Base-by-base conservation (phyloP, 169 alveolate genomes). In the Fabrea salina region DNA sequence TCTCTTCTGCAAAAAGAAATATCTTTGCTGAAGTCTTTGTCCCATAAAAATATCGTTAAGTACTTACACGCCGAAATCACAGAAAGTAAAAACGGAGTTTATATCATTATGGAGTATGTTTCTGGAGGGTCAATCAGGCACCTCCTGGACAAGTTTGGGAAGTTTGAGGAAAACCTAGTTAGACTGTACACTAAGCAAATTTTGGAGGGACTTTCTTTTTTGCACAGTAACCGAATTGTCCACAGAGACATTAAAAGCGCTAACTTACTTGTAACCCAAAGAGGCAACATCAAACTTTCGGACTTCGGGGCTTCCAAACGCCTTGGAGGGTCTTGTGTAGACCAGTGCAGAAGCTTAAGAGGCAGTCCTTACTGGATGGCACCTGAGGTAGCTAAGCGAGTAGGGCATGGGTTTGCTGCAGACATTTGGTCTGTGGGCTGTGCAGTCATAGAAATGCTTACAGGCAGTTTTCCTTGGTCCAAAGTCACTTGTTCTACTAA, bases 281-380 rank as follows among this genome's bases (percentile, higher is more conserved):
- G 33, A 27, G 74, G 74, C n/a, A 33, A 5, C 6, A 61, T 61
- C 7, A 61, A 61, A 22, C 22, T 61, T 6, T 11, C 74, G 7
- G 74, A 61, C 33, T 61, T 61, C 33, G 74, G 74, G 22, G n/a
- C 74, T 6, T 11, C 54, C 6, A 61, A 32, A 32, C 6, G 19
- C 7, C 22, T 11, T 61, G 13, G 13, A 86, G 67, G 30, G 25
- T 43, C 35, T 6, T 47, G 75, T 59, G 6, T 85, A 85, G 47
- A 50, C 79, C 51, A 70, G 68, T 4, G 50, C 58, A 5, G 86
- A 27, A 50, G 83, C 4, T 79, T 90, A 19, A 88, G 80, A 39
- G 97, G 97, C 2, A 89, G 96, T 35, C 94, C 95, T 5, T 93
- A 91, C 33, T 95, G 96, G 95, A 95, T 93, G 97, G 95, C 97